A percentile compares a stretch with the other conserved stretches of the same genome.
Evolutionary conservation across 345 rosid genomes (phyloP).

Genomic region (Eucalyptus microcorys): DNA sequence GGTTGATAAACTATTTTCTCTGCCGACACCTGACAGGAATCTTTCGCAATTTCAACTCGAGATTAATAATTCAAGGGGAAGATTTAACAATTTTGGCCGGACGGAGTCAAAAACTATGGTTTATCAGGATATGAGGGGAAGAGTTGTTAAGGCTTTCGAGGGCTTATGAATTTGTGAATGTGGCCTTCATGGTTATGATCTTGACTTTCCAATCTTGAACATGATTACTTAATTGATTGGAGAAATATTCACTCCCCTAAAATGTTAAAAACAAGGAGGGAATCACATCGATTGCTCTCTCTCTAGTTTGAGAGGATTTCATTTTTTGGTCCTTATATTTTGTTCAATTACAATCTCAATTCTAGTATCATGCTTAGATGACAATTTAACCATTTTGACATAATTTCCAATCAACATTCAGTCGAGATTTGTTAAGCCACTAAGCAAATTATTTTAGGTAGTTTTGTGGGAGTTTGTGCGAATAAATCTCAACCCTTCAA

Average conservation of each 20-base stretch:
- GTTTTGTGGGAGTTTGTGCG: neutral
- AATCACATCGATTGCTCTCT: neutral
- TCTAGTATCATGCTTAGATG: fast-evolving
- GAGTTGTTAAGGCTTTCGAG: neutral
- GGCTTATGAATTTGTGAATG: neutral
- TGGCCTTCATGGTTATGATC: too few relatives aligned
- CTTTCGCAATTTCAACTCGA: neutral
- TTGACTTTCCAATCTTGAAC: neutral
- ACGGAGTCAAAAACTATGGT: neutral
- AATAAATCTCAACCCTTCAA: neutral
- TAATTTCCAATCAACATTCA: neutral
- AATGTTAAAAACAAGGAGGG: neutral
- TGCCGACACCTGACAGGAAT: neutral
- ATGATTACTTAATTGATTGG: neutral
- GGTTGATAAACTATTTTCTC: neutral
- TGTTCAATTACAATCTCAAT: neutral
- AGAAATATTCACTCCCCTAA: neutral
- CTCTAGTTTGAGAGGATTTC: neutral
- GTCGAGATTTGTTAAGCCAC: neutral
- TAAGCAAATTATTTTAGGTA: neutral
- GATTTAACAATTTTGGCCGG: neutral
- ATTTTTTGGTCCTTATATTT: neutral
- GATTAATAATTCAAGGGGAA: neutral
- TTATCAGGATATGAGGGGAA: neutral
- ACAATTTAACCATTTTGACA: neutral